phyloP scores from a whole-genome alignment of 768 basidiomycete species.

The Phaeolepiota aurea region DNA sequence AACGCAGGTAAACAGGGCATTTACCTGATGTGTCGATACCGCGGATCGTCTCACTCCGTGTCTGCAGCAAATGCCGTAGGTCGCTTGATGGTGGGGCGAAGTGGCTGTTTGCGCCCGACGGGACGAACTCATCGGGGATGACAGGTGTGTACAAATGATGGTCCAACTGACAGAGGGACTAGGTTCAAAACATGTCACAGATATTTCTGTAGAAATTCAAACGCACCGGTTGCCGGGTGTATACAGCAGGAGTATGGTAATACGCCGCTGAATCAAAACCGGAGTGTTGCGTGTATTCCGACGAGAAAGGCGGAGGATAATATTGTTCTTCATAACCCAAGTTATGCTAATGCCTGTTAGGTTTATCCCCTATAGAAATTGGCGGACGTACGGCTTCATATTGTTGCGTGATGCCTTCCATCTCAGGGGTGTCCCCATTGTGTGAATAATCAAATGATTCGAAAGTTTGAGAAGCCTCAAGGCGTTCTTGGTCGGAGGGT shows the following conservation, averaged over 20 bases:
- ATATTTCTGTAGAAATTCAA: neutral
- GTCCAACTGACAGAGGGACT: slow-evolving; percentile 50
- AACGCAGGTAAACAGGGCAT: neutral
- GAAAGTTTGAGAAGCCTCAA: too few relatives aligned
- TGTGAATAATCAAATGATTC: too few relatives aligned
- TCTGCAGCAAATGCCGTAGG: slow-evolving; percentile 35
- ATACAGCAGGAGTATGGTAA: slow-evolving; percentile 35
- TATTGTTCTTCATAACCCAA: slow-evolving; percentile 1
- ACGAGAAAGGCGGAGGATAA: neutral
- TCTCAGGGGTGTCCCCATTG: neutral
- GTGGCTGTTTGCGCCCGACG: slow-evolving; percentile 41
- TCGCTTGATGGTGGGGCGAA: slow-evolving; percentile 53
- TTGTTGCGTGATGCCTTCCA: neutral
- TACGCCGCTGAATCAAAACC: slow-evolving; percentile 27
- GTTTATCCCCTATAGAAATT: neutral
- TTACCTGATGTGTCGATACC: slow-evolving; percentile 31
- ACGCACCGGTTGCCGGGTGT: slow-evolving; percentile 62
- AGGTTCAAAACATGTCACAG: neutral
- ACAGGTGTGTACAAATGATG: slow-evolving; percentile 87
- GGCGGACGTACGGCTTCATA: neutral
- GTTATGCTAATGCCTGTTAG: too few relatives aligned
- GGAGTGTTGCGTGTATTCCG: neutral
- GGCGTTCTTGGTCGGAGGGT: too few relatives aligned
- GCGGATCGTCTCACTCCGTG: slow-evolving; percentile 62
- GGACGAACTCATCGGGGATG: slow-evolving; percentile 45